Evolutionary conservation across 2,329 filamentous ascomycete genomes (phyloP), one percentile per base, ranked within the genome.

Genomic region (Ampelomyces quisqualis): DNA sequence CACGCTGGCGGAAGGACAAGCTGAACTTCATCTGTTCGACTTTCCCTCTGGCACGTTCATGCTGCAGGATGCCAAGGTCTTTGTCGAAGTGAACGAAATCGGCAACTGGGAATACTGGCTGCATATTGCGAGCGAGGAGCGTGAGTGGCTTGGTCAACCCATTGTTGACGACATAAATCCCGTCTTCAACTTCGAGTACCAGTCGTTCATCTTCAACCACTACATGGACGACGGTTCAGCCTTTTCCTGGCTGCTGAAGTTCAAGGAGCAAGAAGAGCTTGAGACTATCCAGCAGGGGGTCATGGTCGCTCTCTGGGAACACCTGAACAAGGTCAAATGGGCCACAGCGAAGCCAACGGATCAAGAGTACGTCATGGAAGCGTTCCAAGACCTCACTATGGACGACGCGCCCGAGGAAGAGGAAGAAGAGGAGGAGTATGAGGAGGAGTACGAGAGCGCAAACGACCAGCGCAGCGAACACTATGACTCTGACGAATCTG

Each of bases 161-260:
- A 82, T 98, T 20, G 77, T 90, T 20, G 85, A 88, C 5, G 93
- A 98, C 56, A 89, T 97, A 69, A 97, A 97, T 58, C 93, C 93
- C 0, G 90, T 98, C 14, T 98, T 97, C 76, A 97, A 97, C 71
- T 97, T 96, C 54, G 93, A 98, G 68, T 97, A 91, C 59, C 77
- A 95, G n/a, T 97, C 91, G 0, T 97, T 97, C 67, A 96, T 98
- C 61, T 98, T 98, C 78, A 98, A 98, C 62, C 90, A 96, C 65
- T 97, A 95, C 66, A 80, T 86, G 10, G 79, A 84, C 23, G 88
- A 96, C 68, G 89, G 90, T 2, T 87, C 86, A 2, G 91, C 93
- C 4, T 94, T 90, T 67, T 98, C 93, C 1, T 98, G 93, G 91
- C 79, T 98, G 10, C 74, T 98, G 23, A 84, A 90, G 10, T 98